Evolutionary conservation across 2,329 filamentous ascomycete genomes (phyloP).

Genomic region (Blumeriella jaapii): DNA sequence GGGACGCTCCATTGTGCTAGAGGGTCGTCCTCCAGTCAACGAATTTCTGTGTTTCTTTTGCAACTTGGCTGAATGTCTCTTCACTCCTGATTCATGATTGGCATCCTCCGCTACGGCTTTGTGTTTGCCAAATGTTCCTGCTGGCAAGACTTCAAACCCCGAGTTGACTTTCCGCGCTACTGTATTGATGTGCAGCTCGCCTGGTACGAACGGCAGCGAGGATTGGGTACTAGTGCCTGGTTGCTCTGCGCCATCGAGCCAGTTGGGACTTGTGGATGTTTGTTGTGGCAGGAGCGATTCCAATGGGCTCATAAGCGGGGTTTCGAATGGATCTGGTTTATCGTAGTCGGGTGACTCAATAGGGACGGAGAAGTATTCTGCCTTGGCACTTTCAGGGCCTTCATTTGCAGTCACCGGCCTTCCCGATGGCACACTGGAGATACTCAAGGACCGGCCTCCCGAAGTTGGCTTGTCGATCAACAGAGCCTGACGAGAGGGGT

Average conservation of each 20-base stretch:
- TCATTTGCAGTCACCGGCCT: constrained; percentile 6
- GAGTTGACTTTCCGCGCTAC: constrained; percentile 29
- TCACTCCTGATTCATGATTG: constrained; percentile 14
- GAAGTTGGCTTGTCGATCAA: neutral
- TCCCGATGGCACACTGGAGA: constrained; percentile 2
- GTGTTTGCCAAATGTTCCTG: constrained; percentile 28
- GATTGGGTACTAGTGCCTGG: neutral
- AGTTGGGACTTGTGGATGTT: constrained; percentile 1
- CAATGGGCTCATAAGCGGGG: constrained; percentile 7
- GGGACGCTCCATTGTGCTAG: constrained; percentile 8
- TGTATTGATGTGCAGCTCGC: constrained; percentile 29
- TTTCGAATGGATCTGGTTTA: constrained; percentile 14
- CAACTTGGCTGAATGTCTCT: constrained; percentile 30
- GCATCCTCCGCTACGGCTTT: constrained; percentile 9
- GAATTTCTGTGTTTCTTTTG: constrained; percentile 31
- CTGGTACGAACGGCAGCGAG: constrained; percentile 28
- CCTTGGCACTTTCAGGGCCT: constrained; percentile 10
- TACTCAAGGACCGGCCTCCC: neutral
- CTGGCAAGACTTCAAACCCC: constrained; percentile 31
- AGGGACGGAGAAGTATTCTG: constrained; percentile 18
- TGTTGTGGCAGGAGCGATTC: constrained; percentile 3
- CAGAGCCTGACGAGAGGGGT: constrained; percentile 6
- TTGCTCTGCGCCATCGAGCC: neutral
- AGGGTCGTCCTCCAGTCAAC: constrained; percentile 9
- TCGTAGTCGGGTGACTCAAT: constrained; percentile 13